Evolutionary conservation across 257 asterid species (phyloP).

Genomic region (Fraxinus anomala): DNA sequence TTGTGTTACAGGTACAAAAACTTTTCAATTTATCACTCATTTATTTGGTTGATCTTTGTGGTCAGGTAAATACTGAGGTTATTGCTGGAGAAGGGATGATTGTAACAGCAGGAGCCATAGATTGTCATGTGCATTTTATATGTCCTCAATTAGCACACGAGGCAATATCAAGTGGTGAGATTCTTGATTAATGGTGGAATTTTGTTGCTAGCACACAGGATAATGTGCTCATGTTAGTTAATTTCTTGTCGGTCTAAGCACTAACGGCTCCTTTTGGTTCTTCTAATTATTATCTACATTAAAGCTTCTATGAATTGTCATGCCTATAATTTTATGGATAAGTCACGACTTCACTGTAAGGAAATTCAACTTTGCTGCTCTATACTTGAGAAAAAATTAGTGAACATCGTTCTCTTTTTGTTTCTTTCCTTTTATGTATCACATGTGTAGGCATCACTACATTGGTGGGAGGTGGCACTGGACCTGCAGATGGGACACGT

Average conservation of each 20-base stretch:
- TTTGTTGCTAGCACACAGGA: constrained; percentile 2
- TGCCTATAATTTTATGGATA: background rate
- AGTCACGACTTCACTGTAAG: background rate
- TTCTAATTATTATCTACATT: constrained; percentile 14
- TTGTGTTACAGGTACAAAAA: background rate
- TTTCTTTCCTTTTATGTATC: background rate
- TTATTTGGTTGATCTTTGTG: constrained; percentile 21
- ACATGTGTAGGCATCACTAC: constrained; percentile 74
- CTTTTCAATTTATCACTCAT: constrained; percentile 18
- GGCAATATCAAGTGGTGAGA: constrained; percentile 93
- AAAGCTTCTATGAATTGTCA: background rate
- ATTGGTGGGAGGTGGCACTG: constrained; percentile 97
- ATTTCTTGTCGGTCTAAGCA: constrained; percentile 6
- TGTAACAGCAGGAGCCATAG: constrained; percentile 94
- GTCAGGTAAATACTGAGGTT: constrained; percentile 86
- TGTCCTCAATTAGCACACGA: constrained; percentile 93
- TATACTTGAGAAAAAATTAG: background rate
- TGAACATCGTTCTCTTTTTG: background rate
- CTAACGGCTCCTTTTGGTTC: constrained; percentile 4
- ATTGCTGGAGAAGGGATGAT: constrained; percentile 97
- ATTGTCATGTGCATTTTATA: constrained; percentile 96
- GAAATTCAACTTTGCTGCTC: constrained; percentile 11
- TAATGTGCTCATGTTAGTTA: constrained; percentile 10
- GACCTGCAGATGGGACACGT: constrained; percentile 95
- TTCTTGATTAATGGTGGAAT: constrained; percentile 15